Percentiles rank a stretch among this genome's conserved stretches.
phyloP scores from a whole-genome alignment of 495 filamentous ascomycete species.

The Aspergillus bertholletiae region DNA sequence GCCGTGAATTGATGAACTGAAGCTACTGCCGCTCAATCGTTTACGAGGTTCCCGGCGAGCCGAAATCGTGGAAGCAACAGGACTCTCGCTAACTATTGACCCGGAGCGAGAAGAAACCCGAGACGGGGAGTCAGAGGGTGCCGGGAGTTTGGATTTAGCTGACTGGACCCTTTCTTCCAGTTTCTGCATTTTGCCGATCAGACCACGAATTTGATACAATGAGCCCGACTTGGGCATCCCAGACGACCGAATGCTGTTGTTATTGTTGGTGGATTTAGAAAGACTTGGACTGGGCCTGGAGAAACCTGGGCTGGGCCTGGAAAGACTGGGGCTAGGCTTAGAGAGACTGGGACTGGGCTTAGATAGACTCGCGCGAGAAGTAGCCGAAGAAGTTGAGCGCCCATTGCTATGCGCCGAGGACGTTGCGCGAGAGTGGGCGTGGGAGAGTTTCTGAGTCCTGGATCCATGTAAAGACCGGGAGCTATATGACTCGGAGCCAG shows the following conservation, averaged over 20 bases:
- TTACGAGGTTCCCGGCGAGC: conserved; percentile 71
- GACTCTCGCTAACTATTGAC: conserved; percentile 47
- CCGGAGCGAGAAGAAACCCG: conserved; percentile 67
- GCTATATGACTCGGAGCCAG: conserved; percentile 30
- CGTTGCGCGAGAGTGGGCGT: conserved; percentile 32
- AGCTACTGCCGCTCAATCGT: conserved; percentile 57
- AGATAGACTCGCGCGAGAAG: conserved; percentile 37
- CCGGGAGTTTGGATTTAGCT: conserved; percentile 88
- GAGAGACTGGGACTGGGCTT: conserved; percentile 34
- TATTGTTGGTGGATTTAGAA: conserved; percentile 11
- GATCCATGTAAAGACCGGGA: conserved; percentile 42
- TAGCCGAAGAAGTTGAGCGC: conserved; percentile 36
- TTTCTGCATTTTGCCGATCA: conserved; percentile 95
- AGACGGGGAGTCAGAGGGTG: conserved; percentile 75
- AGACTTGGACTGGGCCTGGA: background rate
- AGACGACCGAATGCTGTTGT: conserved; percentile 19
- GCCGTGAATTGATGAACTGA: conserved; percentile 52
- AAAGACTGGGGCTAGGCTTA: conserved; percentile 32
- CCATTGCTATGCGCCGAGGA: conserved; percentile 48
- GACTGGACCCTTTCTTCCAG: conserved; percentile 90
- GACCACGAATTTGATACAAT: conserved; percentile 83
- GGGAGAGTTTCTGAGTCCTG: conserved; percentile 27
- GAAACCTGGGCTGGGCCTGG: conserved; percentile 26
- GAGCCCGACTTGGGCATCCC: conserved; percentile 76
- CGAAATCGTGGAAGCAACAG: conserved; percentile 71